Percentiles rank a stretch among this genome's conserved stretches.
phyloP scores from a whole-genome alignment of 2,329 filamentous ascomycete genomes.

The Dothistroma pini region DNA sequence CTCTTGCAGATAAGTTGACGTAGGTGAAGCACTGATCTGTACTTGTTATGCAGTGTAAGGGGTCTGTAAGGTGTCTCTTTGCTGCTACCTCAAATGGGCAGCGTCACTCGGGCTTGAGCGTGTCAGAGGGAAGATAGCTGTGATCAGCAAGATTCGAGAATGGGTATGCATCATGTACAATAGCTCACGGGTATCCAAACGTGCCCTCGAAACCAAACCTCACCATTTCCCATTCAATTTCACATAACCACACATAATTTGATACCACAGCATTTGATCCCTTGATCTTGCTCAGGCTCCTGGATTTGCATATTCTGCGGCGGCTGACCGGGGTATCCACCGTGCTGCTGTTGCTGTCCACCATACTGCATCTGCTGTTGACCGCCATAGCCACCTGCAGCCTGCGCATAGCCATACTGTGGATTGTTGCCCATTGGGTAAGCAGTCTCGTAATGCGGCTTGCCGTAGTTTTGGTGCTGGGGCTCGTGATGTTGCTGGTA shows the following conservation, averaged over 20 bases:
- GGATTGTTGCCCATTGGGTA: constrained; percentile 35
- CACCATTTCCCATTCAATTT: not conserved
- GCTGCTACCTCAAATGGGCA: no score
- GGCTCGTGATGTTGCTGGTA: constrained; percentile 42
- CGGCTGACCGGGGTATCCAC: constrained; percentile 36
- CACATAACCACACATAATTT: constrained; percentile 37
- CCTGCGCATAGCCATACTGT: constrained; percentile 37
- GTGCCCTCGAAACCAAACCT: not conserved
- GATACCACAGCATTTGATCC: constrained; percentile 34
- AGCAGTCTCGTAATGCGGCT: constrained; percentile 40
- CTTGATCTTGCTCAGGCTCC: constrained; percentile 27
- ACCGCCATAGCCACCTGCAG: constrained; percentile 33
- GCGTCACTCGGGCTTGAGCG: no score
- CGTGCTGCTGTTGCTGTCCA: constrained; percentile 28
- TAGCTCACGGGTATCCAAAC: not conserved
- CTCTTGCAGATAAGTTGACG: not conserved
- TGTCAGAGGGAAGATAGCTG: no score
- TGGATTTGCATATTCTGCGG: constrained; percentile 42
- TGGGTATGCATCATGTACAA: no score
- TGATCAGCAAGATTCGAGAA: no score
- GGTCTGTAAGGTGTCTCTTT: no score
- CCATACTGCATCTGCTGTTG: constrained; percentile 44
- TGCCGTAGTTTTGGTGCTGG: constrained; percentile 38
- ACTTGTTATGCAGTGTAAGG: not conserved
- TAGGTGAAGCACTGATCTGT: not conserved